Base-by-base conservation (phyloP, 495 filamentous ascomycete genomes). In the Tuber magnatum region DNA sequence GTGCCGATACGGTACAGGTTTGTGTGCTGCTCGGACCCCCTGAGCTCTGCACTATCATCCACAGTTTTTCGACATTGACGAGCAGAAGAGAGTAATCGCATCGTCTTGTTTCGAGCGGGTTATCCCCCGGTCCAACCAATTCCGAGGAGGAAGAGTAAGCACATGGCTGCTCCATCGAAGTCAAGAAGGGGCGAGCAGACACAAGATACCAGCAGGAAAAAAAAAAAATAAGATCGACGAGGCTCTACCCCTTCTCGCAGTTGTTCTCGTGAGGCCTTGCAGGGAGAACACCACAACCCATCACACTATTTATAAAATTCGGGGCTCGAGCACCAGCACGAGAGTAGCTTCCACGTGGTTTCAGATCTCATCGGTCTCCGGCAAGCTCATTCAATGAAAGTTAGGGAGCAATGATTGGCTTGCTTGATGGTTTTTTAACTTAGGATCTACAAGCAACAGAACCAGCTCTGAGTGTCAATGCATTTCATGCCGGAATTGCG, bases 261-360 rank as follows among this genome's bases (percentile, higher is more conserved):
- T 20, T 65, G 56, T 65, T 65, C 56, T 65, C 14, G 56, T 65
- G 56, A 65, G 28, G 28, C 28, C 56, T 65, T 35, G 56, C 28
- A 32, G 16, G 32, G 28, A 35, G 10, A 65, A 65, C 32, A 42
- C 3, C 41, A 12, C 16, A 32, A 10, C 56, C 35, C 32, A 20
- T 18, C 12, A 18, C n/a, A 65, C 56, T 65, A 65, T 65, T 65
- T 65, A 65, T 65, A 65, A 65, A 35, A 65, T 65, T 65, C 16
- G 28, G 14, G 56, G 56, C 56, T 65, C 56, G 56, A 65, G 56
- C 56, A 18, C 56, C 28, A 14, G 12, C 18, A 28, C 56, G 28
- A 65, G n/a, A 32, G 28, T 65, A 35, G 28, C 56, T 65, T 35
- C 56, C 56, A 65, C 56, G 56, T 65, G 56, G 56, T 65, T 65